Base-by-base conservation (phyloP, 257 asterid genomes). In the Pogostemon cablin region DNA sequence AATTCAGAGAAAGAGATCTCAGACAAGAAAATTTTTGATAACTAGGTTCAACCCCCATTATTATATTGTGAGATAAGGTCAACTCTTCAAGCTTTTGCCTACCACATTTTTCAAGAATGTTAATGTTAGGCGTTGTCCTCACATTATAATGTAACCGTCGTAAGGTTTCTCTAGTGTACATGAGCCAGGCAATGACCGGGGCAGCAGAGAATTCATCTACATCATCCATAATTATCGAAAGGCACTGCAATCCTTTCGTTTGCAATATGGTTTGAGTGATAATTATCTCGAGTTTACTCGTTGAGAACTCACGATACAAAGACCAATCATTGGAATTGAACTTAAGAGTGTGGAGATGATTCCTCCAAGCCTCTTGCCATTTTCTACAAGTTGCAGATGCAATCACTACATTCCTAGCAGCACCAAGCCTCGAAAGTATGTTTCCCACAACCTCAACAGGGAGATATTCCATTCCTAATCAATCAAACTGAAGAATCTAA, bases 381-480 rank as follows among this genome's bases (percentile, higher is more conserved):
- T 85, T 86, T 7, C 82, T 77, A 83, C 96, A 90, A 49, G 91
- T 88, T 2, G 93, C 86, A 71, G 96, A 88, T 43, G 96, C 96
- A 70, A 88, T 77, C 63, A 88, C 88, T 34, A 84, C 84, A 58
- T 88, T 89, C 4, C 93, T 77, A 0, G 96, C 95, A 60, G 95
- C 87, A 75, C 85, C 93, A 1, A 90, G 85, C 67, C 81, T 80
- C 8, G 95, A 84, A 15, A 90, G 72, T 75, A 90, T 86, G 78
- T 88, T 88, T 9, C 95, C 95, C 60, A 90, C 71, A 38, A 90
- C 95, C 86, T 90, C 93, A 68, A 87, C 90, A 3, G 96, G 95
- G 78, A 90, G 90, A 81, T 69, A 53, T 78, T 90, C 93, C 96
- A 90, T 88, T 39, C 56, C 17, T 34, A 60, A 43, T 72, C 77